Base-by-base conservation (phyloP, 495 filamentous ascomycete species). In the Annulohypoxylon bovei region DNA sequence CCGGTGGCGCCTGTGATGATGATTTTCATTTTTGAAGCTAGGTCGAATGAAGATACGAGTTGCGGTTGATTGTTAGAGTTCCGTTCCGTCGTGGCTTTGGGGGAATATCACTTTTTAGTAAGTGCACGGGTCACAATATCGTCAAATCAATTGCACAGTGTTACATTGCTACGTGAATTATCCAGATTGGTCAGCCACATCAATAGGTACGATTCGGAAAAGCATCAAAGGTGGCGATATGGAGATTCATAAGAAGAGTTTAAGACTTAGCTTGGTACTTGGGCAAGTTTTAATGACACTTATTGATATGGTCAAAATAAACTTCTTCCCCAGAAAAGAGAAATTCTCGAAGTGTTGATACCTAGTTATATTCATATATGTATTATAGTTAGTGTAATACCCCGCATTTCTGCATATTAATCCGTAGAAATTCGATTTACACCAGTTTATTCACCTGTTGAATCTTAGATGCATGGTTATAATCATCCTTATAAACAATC, bases 1-100 rank as follows among this genome's bases (percentile, higher is more conserved):
- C 88, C 87, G 4, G 82, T 87, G 4, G 76, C 76, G 12, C 87
- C 87, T 11, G 81, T 79, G 18, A 89, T 75, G 54, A 88, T 83
- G 62, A 86, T 60, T 67, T 84, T 84, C 85, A 86, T 86, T 16
- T 61, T 72, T 35, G 65, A 63, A 28, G 22, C 6, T 32, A 7
- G 22, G 42, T 40, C 25, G 6, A 33, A 35, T 12, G 28, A 32
- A 18, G 14, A 4, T n/a, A 4, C 11, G 49, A n/a, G 12, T 52
- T 28, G 9, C 3, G 23, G 25, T 52, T 52, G 3, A 16, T 28
- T n/a, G 8, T 56, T 25, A 27, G 22, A 28, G 23, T 62, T 57
- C 42, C 5, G 23, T 62, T 57, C 42, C 5, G 22, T 50, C 40
- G 33, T 52, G 37, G 20, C 16, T 28, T 53, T 27, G 49, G 16